Base-by-base conservation (phyloP, 75 land plant species). In the Sequoia sempervirens region DNA sequence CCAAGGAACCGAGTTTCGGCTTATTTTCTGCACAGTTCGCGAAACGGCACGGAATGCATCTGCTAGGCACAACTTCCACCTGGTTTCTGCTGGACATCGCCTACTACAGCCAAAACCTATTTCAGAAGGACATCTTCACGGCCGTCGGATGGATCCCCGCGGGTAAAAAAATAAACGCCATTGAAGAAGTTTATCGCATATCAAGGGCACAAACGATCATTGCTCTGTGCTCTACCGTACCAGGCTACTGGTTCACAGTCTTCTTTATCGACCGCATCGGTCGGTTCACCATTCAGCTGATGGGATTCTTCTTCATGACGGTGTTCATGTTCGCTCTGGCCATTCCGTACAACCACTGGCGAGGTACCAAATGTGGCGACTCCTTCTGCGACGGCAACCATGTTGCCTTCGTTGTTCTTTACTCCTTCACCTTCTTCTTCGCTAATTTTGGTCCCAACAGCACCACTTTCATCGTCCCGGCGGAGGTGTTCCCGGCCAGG, bases 211-310 rank as follows among this genome's bases (percentile, higher is more conserved):
- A 89, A 72, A 84, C 94, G 13, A 83, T 92, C 54, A 91, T 92
- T 40, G 94, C 93, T 23, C 86, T 92, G 17, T 89, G 85, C 82
- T 88, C 91, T 76, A 91, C 93, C 0, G 91, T 92, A 7, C 93
- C 93, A 1, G 93, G 93, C 34, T 92, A 92, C 86, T 91, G 93
- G 93, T 90, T 89, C 85, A 92, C 93, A 2, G 92, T 91, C 26
- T 73, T 76, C 34, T 66, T 88, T 41, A 84, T 91, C 54, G 92
- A 91, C 73, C 69, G 32, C 38, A 74, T 92, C 11, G 93, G 93
- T 17, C 53, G 93, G 9, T 84, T 86, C 70, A 52, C 73, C 17
- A 91, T 90, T 81, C 92, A 91, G 80, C 40, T 90, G 41, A 82
- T 84, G 75, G 92, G 92, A n/a, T 91, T 90, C 83, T 85, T 89